Evolutionary conservation across 2,329 filamentous ascomycete species (phyloP).

Genomic region (Colletotrichum trifolii): DNA sequence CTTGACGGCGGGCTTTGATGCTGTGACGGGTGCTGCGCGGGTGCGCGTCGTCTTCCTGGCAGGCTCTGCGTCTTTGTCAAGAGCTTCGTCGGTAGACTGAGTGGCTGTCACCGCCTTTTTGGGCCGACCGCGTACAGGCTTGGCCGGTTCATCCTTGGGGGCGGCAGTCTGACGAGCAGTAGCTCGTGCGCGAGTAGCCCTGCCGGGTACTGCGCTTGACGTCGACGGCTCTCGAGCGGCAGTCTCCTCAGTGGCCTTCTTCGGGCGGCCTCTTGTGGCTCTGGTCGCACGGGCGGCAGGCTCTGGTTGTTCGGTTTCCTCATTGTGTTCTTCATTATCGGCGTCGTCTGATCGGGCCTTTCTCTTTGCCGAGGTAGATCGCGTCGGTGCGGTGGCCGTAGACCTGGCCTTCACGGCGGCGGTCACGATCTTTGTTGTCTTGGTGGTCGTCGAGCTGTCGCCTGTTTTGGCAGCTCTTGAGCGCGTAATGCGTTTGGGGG

Average conservation of each 20-base stretch:
- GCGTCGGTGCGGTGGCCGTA: conserved; percentile 41
- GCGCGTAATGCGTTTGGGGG: conserved; percentile 70
- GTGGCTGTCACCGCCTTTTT: conserved; percentile 47
- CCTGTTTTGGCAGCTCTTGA: conserved; percentile 56
- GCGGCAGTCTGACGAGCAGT: conserved; percentile 42
- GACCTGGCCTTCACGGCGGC: conserved; percentile 61
- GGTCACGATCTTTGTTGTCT: conserved; percentile 59
- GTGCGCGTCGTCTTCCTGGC: conserved; percentile 40
- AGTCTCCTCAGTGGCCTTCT: conserved; percentile 49
- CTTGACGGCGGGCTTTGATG: conserved; percentile 59
- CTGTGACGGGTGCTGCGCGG: conserved; percentile 42
- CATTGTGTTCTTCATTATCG: conserved; percentile 59
- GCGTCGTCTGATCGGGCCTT: conserved; percentile 67
- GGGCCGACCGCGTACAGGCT: conserved; percentile 56
- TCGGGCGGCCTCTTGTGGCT: conserved; percentile 58
- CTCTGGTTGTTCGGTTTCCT: conserved; percentile 42
- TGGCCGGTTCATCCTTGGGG: conserved; percentile 42
- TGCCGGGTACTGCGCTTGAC: conserved; percentile 36
- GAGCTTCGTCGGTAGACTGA: conserved; percentile 37
- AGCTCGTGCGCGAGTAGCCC: conserved; percentile 45
- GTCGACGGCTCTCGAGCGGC: conserved; percentile 24
- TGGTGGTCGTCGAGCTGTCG: conserved; percentile 47
- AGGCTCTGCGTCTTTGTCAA: conserved; percentile 42
- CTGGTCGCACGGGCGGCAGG: conserved; percentile 47
- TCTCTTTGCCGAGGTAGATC: conserved; percentile 53